Base-by-base conservation (phyloP, 345 rosid species). In the Iberis pinnata region DNA sequence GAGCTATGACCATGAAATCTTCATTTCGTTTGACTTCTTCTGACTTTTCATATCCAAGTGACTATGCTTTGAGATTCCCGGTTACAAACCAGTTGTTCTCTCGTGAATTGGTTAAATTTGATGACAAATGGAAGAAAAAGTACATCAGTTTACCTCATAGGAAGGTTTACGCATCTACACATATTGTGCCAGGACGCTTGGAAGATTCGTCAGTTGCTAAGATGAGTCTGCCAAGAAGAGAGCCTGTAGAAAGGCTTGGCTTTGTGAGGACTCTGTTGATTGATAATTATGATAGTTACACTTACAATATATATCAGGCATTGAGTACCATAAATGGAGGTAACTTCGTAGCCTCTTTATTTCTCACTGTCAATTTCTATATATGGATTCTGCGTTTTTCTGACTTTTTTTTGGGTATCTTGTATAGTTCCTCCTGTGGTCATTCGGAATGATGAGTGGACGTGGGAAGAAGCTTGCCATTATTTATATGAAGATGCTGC, bases 251-350 rank as follows among this genome's bases (percentile, higher is more conserved):
- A 47, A 88, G 73, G 71, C 56, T 77, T 50, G 83, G 81, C 12
- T 68, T 67, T 48, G 86, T 88, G 27, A 83, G 96, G 76, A 90
- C 98, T 16, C 60, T 90, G 78, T 72, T 90, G 51, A 80, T 90
- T 39, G 98, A 90, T 70, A 90, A 87, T 63, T 88, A 88, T 64
- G 98, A 90, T 74, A 90, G 96, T 68, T 90, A 88, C 60, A 88
- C 98, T 4, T 92, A 75, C 71, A 92, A 92, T 69, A 92, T 92
- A 42, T 80, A 82, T 63, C 95, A 85, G 65, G 88, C 87, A 31
- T 56, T 92, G 3, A 81, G 93, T 57, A 78, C 82, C 47, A 74
- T 92, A 41, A 92, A 92, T 69, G 98, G 96, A 53, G 69, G 98
- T 92, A 75, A 53, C 62, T 58, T 57, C 12, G 16, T 44, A 18